Base-by-base conservation (phyloP, 2,329 filamentous ascomycete species). In the Aspergillus luchuensis region DNA sequence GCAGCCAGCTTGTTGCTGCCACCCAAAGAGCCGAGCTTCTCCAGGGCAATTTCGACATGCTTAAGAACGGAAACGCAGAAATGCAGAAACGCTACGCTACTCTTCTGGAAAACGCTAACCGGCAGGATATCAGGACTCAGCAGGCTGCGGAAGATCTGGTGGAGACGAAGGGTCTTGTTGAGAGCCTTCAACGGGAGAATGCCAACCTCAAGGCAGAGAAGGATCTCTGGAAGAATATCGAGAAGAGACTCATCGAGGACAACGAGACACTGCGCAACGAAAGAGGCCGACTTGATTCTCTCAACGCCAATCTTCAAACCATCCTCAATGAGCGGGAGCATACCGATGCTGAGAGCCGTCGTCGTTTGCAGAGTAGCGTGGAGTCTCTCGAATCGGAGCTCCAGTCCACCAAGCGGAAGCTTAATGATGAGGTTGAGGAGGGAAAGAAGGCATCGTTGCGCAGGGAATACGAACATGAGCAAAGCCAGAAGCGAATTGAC, bases 121-220 rank as follows among this genome's bases (percentile, higher is more conserved):
- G 92, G 75, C 92, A 97, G 72, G 96, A 99, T 69, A 83, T 97
- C 49, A 89, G 88, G 47, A 95, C 91, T 2, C 92, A 97, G 70
- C 92, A 97, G 76, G 90, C 94, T 28, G 92, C 92, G 0, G 94
- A 98, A 76, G 94, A 99, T 68, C 84, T 98, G 5, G 88, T 98
- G 8, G 95, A 97, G 74, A 88, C 90, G 5, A 90, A 89, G 73
- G 90, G 90, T 33, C 79, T 94, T 56, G 82, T 91, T 3, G 94
- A 99, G 71, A 93, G 92, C 71, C 85, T 97, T 76, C 90, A 92
- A 56, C 92, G 92, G 66, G 95, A 99, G 74, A 92, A 89, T 57
- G 89, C 92, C 15, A 97, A 98, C 71, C 85, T 97, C 36, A 97
- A 96, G 75, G 93, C 94, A 0, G 94, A 98, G 76, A 97, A 97